phyloP scores from a whole-genome alignment of 306 rosid species.

The Sicyos edulis region DNA sequence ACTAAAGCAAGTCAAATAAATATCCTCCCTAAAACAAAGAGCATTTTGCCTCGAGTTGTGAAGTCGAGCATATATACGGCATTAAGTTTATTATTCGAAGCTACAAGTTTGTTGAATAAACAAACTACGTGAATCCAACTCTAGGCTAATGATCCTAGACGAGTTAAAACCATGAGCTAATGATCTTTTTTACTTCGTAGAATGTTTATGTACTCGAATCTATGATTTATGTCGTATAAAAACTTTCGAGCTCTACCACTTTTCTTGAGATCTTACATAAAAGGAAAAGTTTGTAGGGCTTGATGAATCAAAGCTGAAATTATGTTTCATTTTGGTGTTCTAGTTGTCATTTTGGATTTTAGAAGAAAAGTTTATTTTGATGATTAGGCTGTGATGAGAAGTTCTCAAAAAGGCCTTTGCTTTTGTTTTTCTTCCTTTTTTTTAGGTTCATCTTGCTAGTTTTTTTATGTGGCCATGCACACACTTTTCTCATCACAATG shows the following conservation, averaged over 20 bases:
- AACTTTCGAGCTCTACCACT: background rate
- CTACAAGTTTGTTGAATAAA: background rate
- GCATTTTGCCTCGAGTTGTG: too few species aligned
- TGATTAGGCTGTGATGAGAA: background rate
- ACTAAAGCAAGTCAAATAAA: conserved; percentile 29
- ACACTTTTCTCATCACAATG: conserved; percentile 27
- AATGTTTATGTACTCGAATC: background rate
- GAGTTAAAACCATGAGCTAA: background rate
- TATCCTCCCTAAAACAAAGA: background rate
- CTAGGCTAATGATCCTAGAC: background rate
- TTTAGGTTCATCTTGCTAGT: background rate
- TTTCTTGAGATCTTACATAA: background rate
- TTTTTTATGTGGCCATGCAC: conserved; percentile 24
- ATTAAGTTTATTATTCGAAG: background rate
- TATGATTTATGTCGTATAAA: background rate
- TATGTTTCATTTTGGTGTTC: background rate
- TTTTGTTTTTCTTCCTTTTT: background rate
- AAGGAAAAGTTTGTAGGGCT: background rate
- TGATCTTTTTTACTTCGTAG: background rate
- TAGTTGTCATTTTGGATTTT: background rate
- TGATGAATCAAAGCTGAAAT: conserved; percentile 1
- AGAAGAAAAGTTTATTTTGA: background rate
- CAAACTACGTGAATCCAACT: background rate
- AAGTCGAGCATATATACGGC: background rate
- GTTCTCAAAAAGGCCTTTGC: conserved; percentile 9